Evolutionary conservation across 2,329 filamentous ascomycete genomes (phyloP), one percentile per base, ranked within the genome.

Genomic region (Sporothrix pallida): DNA sequence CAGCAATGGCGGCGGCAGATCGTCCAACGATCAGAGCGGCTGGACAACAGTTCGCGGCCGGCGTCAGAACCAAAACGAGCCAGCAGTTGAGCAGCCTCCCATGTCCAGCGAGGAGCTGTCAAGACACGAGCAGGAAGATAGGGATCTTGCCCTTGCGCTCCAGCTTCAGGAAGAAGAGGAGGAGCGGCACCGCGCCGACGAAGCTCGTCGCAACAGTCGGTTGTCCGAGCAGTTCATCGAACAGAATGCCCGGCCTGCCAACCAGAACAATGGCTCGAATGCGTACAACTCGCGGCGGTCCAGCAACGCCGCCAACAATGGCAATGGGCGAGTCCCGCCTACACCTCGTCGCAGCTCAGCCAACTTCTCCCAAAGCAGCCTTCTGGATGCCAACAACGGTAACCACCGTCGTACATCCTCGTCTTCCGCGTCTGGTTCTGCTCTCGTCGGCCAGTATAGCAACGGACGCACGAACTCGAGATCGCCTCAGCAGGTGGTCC

Each of bases 81-180:
- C 67, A 4, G 44, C 26, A 8, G n/a, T 12, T 10, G 50, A 68
- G n/a, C 13, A 63, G 9, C 23, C 20, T 3, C 52, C 46, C 6
- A 26, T 72, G 12, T 63, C 70, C 3, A 26, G 15, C 37, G 56
- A 74, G 12, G 31, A 67, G 42, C 63, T 72, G 15, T 67, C 71
- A n/a, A 81, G 83, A 75, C 82, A 86, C 76, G 86, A 91, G 82
- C 87, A 97, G 84, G 90, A 98, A 82, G 95, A 98, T 78, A 90
- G 95, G 74, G 93, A 96, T 75, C 83, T 98, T 44, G 96, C 96
- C 0, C 86, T 98, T 2, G 95, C 95, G 0, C 86, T 99, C 7
- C 96, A 98, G 79, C 87, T 98, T 0, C 95, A 98, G 80, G 96
- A 98, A 79, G 94, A 97, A 80, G 95, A 98, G 81, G 94, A 98